A percentile compares a stretch with the other conserved stretches of the same genome.
phyloP scores from a whole-genome alignment of 1,284 basidiomycete species.

The Waitea zeae region DNA sequence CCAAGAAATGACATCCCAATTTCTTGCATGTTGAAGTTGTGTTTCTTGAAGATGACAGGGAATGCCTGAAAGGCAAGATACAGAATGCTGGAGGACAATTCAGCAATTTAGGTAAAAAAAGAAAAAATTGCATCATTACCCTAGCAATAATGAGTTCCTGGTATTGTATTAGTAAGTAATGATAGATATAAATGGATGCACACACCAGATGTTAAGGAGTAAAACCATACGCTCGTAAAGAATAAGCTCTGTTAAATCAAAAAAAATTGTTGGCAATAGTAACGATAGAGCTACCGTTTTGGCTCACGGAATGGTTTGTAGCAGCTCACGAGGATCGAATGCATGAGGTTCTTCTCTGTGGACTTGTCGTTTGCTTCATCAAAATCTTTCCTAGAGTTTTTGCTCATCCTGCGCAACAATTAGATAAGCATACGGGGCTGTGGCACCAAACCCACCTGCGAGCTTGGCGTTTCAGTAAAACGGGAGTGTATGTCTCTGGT shows the following conservation, averaged over 20 bases:
- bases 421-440: not conserved
- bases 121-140: no score
- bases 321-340: constrained; percentile 23
- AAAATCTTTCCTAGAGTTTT: constrained; percentile 38
- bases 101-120: no score
- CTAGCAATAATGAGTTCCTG: no score
- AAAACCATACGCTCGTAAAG: constrained; percentile 62
- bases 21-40: constrained; percentile 41
- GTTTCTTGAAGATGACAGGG: constrained; percentile 49
- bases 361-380: no score
- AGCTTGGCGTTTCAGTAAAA: constrained; percentile 44
- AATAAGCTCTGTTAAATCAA: constrained; percentile 34
- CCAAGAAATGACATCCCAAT: constrained; percentile 58
- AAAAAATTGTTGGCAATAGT: not conserved
- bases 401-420: constrained; percentile 27
- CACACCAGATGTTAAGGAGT: constrained; percentile 37
- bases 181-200: not conserved
- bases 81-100: constrained; percentile 56
- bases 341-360: constrained; percentile 17
- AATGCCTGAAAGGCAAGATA: constrained; percentile 64
- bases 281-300: not conserved
- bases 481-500: constrained; percentile 62
- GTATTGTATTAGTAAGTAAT: no score
- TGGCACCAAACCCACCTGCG: constrained; percentile 9
- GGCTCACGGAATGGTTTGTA: constrained; percentile 53